Base-by-base conservation (phyloP, 1,284 basidiomycete genomes). In the Xerocomus nothofagi region DNA sequence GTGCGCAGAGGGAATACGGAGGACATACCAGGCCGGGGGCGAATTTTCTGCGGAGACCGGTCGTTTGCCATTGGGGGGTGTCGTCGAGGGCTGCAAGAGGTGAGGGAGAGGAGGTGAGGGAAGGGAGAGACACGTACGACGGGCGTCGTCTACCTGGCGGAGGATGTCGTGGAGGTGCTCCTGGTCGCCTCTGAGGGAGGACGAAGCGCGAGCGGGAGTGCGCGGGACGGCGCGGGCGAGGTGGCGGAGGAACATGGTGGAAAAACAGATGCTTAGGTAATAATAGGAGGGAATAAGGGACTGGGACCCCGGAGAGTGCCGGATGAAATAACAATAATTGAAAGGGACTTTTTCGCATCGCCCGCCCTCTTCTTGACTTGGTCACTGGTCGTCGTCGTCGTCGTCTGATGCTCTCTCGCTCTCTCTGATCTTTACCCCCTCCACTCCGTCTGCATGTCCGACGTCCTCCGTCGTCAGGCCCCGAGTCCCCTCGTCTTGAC, bases 401-500 rank as follows among this genome's bases (percentile, higher is more conserved):
- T 59, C 58, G 41, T 15, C 56, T 55, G 44, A 60, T 58, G 55
- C 55, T 29, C 57, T 53, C 56, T 47, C 41, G 38, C 29, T 36
- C 23, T n/a, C 50, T 60, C 32, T 62, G 52, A 60, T 39, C 36
- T 27, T 6, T 32, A n/a, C n/a, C 30, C 18, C 26, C 44, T 3
- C n/a, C 12, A 10, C 44, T 9, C n/a, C 21, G 33, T 11, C 37
- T 21, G 18, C 53, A 61, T 62, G 60, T 38, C 57, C 31, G 60
- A 62, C 46, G 27, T 26, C 57, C 73, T 74, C 54, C 84, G 86
- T 65, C 79, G 84, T 55, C 86, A 85, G 62, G 80, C 81, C 34
- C 86, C 88, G 17, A 85, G 82, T 58, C 88, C 88, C 54, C 85
- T 89, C 65, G 79, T 90, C 39, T 86, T 89, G 66, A 76, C 82